A percentile compares a stretch with the other conserved stretches of the same genome.
These are phyloP conservation scores for Pleodorina starrii DNA, from an alignment of 139 green algal genomes.

Conservation along the genomic window DNA sequence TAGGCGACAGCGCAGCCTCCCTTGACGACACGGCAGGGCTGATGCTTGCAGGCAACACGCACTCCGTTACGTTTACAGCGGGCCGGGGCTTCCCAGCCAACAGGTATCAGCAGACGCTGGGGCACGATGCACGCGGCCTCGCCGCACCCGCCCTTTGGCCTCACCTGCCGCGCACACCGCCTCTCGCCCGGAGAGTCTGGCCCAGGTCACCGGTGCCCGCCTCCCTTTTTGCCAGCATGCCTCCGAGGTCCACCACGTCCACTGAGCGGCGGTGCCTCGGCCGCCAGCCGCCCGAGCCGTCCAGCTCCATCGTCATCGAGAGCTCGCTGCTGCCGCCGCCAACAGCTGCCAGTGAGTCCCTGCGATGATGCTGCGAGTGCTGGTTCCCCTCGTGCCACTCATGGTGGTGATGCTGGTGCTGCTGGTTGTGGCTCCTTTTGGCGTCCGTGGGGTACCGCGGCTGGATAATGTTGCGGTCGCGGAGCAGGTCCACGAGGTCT, in stretches of 20 bases:
- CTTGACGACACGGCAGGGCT: too few relatives aligned
- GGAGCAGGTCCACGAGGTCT: slow-evolving; percentile 29
- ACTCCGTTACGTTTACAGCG: too few relatives aligned
- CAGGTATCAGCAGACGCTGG: too few relatives aligned
- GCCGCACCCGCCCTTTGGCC: too few relatives aligned
- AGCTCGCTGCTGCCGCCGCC: background rate
- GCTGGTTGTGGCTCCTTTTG: background rate
- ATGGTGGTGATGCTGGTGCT: background rate
- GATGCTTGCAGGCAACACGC: too few relatives aligned
- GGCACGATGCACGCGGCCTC: too few relatives aligned
- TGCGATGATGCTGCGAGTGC: too few relatives aligned
- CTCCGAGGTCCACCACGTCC: slow-evolving; percentile 25
- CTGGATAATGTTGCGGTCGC: slow-evolving; percentile 17
- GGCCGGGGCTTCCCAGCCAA: too few relatives aligned
- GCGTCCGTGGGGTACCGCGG: slow-evolving; percentile 40
- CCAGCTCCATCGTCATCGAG: background rate
- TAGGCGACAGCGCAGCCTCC: too few relatives aligned
- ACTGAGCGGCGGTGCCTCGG: slow-evolving; percentile 22
- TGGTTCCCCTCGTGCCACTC: background rate
- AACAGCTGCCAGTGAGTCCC: background rate
- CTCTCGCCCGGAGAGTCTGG: too few relatives aligned
- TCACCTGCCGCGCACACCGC: too few relatives aligned
- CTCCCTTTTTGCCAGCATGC: background rate
- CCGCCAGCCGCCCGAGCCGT: background rate
- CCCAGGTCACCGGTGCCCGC: too few relatives aligned